phyloP scores from a whole-genome alignment of 805 yeast species.

The Lachancea quebecensis region DNA sequence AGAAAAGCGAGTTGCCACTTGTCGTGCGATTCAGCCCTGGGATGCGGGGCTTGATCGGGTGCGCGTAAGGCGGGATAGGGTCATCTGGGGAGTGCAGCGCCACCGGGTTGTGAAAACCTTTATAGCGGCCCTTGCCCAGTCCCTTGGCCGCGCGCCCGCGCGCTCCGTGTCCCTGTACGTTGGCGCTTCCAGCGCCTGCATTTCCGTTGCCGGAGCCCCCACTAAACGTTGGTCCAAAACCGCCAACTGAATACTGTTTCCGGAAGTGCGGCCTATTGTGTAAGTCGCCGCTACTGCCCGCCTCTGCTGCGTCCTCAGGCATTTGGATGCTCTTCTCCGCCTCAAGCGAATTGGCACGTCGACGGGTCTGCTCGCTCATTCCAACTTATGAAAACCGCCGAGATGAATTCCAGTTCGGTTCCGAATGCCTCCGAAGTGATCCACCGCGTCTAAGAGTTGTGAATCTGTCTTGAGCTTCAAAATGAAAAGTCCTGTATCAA shows the following conservation, averaged over 20 bases:
- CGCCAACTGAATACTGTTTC: slow-evolving; percentile 6
- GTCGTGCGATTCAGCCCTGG: slow-evolving; percentile 3
- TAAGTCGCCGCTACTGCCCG: background rate
- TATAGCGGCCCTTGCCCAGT: slow-evolving; percentile 1
- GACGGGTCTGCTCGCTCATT: background rate
- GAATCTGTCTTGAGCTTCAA: too few relatives aligned
- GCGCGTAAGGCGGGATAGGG: slow-evolving; percentile 8
- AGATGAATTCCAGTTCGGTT: background rate
- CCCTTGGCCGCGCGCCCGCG: background rate
- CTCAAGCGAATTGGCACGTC: background rate
- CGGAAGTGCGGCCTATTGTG: slow-evolving; percentile 5
- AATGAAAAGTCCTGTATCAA: too few relatives aligned
- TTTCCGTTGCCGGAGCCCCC: background rate
- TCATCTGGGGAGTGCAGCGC: slow-evolving; percentile 6
- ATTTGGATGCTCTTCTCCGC: background rate
- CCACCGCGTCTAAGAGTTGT: too few relatives aligned
- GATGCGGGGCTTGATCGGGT: slow-evolving; percentile 6
- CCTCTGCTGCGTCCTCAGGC: background rate
- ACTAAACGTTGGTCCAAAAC: background rate
- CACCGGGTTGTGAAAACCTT: slow-evolving; percentile 7
- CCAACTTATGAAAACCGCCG: background rate
- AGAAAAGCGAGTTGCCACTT: slow-evolving; percentile 2
- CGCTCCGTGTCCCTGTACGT: slow-evolving; percentile 5
- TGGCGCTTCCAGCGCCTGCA: background rate
- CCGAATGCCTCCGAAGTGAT: background rate